Evolutionary conservation across 768 basidiomycete species (phyloP).

Genomic region (Lentinula raphanica): DNA sequence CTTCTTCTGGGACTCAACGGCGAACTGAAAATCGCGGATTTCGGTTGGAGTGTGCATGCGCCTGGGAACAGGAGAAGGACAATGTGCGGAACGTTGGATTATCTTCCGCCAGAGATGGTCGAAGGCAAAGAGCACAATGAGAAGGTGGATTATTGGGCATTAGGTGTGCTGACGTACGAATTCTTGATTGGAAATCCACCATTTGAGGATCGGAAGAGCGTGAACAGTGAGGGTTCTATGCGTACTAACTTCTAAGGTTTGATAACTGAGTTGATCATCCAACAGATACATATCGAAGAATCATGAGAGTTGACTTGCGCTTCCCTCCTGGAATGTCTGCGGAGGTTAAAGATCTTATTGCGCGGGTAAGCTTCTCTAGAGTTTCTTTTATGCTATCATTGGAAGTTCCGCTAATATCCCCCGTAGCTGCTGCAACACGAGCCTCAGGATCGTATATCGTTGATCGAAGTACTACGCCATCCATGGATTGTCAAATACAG

Average conservation of each 20-base stretch:
- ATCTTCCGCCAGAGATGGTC: constrained; percentile 98
- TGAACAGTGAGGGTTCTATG: constrained; percentile 50
- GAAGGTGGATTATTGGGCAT: constrained; percentile 91
- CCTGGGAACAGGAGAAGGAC: constrained; percentile 87
- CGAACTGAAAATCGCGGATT: constrained; percentile 96
- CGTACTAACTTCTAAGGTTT: background rate
- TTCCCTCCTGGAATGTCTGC: constrained; percentile 55
- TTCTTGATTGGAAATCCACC: constrained; percentile 63
- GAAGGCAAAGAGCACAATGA: constrained; percentile 86
- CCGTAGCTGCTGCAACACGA: constrained; percentile 78
- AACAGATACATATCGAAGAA: constrained; percentile 84
- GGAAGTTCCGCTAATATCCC: background rate
- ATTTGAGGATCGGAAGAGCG: constrained; percentile 82
- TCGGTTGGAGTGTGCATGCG: constrained; percentile 98
- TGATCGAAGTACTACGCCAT: constrained; percentile 70
- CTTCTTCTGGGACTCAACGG: constrained; percentile 90
- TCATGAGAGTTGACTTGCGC: constrained; percentile 78
- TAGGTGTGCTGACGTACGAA: constrained; percentile 95
- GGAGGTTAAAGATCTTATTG: constrained; percentile 65
- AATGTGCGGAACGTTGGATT: constrained; percentile 93
- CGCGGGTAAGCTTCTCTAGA: constrained; percentile 44
- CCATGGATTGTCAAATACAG: constrained; percentile 82
- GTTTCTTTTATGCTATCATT: background rate
- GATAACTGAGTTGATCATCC: background rate
- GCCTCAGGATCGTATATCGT: constrained; percentile 69